Evolutionary conservation across 495 filamentous ascomycete species (phyloP).

Genomic region (Penicilliopsis zonata): DNA sequence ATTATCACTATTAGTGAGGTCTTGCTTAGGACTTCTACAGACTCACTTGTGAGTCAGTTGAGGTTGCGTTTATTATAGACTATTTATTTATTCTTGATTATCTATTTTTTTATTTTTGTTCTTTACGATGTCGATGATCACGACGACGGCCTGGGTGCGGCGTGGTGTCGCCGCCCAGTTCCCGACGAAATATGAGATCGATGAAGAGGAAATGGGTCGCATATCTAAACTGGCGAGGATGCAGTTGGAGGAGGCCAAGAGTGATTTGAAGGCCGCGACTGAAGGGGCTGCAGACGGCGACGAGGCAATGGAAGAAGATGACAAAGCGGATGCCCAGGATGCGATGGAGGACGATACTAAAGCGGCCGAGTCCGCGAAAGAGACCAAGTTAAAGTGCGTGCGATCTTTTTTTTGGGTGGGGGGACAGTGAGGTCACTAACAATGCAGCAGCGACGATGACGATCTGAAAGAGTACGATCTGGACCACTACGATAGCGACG

Average conservation of each 20-base stretch:
- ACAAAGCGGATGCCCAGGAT: slow-evolving; percentile 10
- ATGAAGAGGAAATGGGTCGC: slow-evolving; percentile 84
- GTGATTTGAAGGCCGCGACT: slow-evolving; percentile 63
- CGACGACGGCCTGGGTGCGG: slow-evolving; percentile 85
- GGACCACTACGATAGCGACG: slow-evolving; percentile 85
- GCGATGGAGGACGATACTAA: slow-evolving; percentile 13
- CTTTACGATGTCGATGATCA: slow-evolving; percentile 74
- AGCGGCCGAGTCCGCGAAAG: slow-evolving; percentile 10
- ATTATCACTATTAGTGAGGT: no score
- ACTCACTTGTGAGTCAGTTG: no score
- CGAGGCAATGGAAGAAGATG: slow-evolving; percentile 19
- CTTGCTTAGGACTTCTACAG: no score
- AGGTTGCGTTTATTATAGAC: no score
- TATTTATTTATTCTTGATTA: no score
- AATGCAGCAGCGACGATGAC: slow-evolving; percentile 52
- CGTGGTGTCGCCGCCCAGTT: slow-evolving; percentile 88
- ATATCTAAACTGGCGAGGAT: slow-evolving; percentile 83
- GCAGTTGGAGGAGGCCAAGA: slow-evolving; percentile 85
- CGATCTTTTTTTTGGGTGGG: slow-evolving; percentile 7
- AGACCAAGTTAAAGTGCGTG: slow-evolving; percentile 2
- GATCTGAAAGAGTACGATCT: slow-evolving; percentile 92
- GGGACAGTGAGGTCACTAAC: slow-evolving; percentile 3
- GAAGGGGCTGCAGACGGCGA: slow-evolving; percentile 17
- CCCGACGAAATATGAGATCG: slow-evolving; percentile 78
- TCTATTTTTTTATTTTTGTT: slow-evolving; percentile 4